Evolutionary conservation across 169 alveolate genomes (phyloP).

Genomic region (Neospora caninum): DNA sequence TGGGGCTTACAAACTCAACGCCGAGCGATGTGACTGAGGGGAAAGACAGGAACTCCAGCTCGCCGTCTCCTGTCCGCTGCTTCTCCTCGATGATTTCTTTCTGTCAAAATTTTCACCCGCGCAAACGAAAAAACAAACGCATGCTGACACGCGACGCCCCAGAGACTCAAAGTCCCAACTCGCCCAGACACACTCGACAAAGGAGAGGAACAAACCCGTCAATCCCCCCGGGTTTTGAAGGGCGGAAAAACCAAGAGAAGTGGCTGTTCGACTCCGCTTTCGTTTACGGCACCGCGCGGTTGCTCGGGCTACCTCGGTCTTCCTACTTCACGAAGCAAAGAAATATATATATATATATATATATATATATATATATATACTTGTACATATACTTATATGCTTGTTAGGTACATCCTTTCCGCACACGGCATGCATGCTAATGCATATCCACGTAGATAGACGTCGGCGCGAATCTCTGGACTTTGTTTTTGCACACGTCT

Average conservation of each 20-base stretch:
- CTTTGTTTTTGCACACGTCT: no score
- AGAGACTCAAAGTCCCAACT: no score
- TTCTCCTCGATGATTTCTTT: background rate
- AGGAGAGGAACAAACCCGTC: no score
- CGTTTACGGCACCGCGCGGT: no score
- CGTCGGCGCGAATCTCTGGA: no score
- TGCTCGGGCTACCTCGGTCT: no score
- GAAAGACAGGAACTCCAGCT: slow-evolving; percentile 47
- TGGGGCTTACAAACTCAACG: slow-evolving; percentile 67
- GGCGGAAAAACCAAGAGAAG: no score
- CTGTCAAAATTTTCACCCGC: background rate
- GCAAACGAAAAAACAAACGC: background rate
- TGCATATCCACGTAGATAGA: no score
- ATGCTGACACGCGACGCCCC: no score
- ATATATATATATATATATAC: background rate
- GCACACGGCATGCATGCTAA: background rate
- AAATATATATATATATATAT: background rate
- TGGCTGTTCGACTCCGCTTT: no score
- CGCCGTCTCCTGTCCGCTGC: slow-evolving; percentile 66
- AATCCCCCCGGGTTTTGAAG: no score
- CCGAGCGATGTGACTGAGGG: slow-evolving; percentile 60
- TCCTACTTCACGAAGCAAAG: background rate
- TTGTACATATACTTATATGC: background rate
- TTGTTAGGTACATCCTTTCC: background rate
- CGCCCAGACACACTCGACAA: background rate